These are phyloP conservation scores for Sanghuangporus weigelae DNA, from an alignment of 1,284 basidiomycete genomes.

Conservation along the genomic window DNA sequence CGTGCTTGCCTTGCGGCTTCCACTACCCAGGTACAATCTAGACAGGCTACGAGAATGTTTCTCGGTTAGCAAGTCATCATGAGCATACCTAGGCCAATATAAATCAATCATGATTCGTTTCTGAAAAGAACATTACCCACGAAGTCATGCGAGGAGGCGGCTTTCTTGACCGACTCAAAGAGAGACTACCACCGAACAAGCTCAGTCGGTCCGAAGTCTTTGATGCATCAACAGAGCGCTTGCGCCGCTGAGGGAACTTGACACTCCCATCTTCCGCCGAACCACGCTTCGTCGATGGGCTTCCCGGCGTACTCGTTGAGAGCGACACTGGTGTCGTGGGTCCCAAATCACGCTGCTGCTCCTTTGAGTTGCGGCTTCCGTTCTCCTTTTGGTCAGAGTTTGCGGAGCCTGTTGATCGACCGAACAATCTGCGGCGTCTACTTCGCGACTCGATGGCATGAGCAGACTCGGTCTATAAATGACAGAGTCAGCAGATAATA, in stretches of 20 bases:
- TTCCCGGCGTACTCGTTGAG: conserved; percentile 23
- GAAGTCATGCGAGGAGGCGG: conserved; percentile 68
- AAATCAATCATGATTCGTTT: conserved; percentile 24
- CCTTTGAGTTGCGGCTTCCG: conserved; percentile 31
- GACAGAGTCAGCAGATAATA: conserved; percentile 10
- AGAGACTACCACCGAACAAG: conserved; percentile 67
- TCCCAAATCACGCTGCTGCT: conserved; percentile 26
- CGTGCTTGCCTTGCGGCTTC: conserved; percentile 34
- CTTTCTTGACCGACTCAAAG: conserved; percentile 66
- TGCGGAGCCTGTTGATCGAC: conserved; percentile 35
- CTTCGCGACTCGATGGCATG: conserved; percentile 24
- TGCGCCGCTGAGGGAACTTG: conserved; percentile 33
- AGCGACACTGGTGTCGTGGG: conserved; percentile 21
- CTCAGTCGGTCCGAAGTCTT: conserved; percentile 60
- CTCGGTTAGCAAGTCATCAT: conserved; percentile 18
- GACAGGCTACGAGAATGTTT: conserved; percentile 41
- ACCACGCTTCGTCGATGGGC: conserved; percentile 25
- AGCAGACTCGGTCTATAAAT: conserved; percentile 38
- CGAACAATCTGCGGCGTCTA: conserved; percentile 50
- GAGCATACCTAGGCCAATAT: conserved; percentile 16
- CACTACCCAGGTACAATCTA: conserved; percentile 35
- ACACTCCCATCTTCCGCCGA: conserved; percentile 21
- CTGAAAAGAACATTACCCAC: conserved; percentile 35
- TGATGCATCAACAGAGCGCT: conserved; percentile 46
- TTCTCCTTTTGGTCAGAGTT: conserved; percentile 30